A percentile compares a stretch with the other conserved stretches of the same genome.
Conservation (phyloP, 1,284 basidiomycete species). For the Ustilago lituana region DNA sequence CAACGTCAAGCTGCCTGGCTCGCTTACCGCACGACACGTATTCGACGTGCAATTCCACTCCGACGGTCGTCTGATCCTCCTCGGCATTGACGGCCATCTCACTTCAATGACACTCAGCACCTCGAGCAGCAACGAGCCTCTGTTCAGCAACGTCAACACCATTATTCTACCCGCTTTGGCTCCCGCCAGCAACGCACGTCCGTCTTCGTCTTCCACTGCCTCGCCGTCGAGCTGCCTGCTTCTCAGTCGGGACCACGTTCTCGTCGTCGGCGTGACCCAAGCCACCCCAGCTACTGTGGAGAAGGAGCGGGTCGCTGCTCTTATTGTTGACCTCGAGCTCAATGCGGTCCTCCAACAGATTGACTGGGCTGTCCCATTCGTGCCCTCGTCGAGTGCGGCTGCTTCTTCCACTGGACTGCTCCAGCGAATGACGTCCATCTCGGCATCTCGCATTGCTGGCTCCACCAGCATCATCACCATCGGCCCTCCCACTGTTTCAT, state of each 20-base stretch:
- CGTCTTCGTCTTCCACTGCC: conserved; percentile 25
- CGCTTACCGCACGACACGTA: conserved; percentile 16
- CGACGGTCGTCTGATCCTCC: conserved; percentile 29
- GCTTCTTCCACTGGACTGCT: conserved; percentile 9
- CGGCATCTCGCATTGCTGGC: conserved; percentile 40
- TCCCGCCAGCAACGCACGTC: conserved; percentile 17
- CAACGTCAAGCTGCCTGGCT: conserved; percentile 9
- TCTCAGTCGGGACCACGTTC: conserved; percentile 43
- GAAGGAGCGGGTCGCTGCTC: conserved; percentile 37
- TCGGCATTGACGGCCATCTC: conserved; percentile 27
- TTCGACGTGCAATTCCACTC: conserved; percentile 35
- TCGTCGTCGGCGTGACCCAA: conserved; percentile 28
- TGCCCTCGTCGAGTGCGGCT: conserved; percentile 11
- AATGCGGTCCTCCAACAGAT: conserved; percentile 38
- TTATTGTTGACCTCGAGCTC: conserved; percentile 42
- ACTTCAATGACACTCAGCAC: conserved; percentile 17
- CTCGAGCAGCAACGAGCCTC: conserved; percentile 16
- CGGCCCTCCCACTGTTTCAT: conserved; percentile 21
- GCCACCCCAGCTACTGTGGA: conserved; percentile 16
- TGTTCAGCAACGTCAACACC: conserved; percentile 16
- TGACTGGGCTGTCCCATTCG: conserved; percentile 38
- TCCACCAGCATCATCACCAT: conserved; percentile 33
- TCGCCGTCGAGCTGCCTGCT: conserved; percentile 27
- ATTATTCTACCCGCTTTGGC: conserved; percentile 15
- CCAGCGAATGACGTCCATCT: conserved; percentile 33